Percentiles rank a stretch among this genome's conserved stretches.
Evolutionary conservation across 352 stramenopile genomes (phyloP).

Genomic region (Globisporangium viniferum): DNA sequence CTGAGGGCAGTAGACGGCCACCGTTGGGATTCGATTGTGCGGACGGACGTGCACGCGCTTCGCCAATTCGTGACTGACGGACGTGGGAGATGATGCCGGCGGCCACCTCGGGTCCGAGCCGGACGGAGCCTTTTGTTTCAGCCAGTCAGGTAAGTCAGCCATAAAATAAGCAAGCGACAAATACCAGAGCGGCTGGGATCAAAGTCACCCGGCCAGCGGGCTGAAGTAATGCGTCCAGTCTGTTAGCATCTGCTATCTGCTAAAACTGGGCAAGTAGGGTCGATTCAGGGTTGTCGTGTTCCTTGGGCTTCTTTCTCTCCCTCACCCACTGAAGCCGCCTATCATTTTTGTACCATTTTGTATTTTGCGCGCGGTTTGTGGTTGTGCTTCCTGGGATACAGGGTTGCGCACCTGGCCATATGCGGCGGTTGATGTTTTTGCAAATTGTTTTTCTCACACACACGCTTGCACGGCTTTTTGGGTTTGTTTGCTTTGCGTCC

Average conservation of each 20-base stretch:
- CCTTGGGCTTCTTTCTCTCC: slow-evolving; percentile 6
- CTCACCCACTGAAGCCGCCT: background rate
- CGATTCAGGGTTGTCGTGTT: background rate
- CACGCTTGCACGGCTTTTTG: background rate
- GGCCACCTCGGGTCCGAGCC: background rate
- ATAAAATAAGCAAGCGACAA: background rate
- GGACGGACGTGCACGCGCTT: background rate
- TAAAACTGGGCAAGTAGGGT: background rate
- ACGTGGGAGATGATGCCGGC: background rate
- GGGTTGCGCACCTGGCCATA: slow-evolving; percentile 2
- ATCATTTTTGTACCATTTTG: background rate
- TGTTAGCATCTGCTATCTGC: background rate
- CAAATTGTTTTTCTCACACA: slow-evolving; percentile 7
- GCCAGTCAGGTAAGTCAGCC: background rate
- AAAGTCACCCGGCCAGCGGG: background rate
- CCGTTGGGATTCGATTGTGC: background rate
- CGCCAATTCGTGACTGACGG: slow-evolving; percentile 8
- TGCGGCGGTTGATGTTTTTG: background rate
- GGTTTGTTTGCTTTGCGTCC: background rate
- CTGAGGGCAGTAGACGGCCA: slow-evolving; percentile 5
- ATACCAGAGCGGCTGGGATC: background rate
- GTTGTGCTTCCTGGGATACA: background rate
- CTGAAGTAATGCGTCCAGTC: background rate
- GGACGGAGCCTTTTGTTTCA: background rate
- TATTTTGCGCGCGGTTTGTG: too few species aligned